Evolutionary conservation across 495 filamentous ascomycete genomes (phyloP), one percentile per base, ranked within the genome.

Genomic region (Aspergillus nidulans): DNA sequence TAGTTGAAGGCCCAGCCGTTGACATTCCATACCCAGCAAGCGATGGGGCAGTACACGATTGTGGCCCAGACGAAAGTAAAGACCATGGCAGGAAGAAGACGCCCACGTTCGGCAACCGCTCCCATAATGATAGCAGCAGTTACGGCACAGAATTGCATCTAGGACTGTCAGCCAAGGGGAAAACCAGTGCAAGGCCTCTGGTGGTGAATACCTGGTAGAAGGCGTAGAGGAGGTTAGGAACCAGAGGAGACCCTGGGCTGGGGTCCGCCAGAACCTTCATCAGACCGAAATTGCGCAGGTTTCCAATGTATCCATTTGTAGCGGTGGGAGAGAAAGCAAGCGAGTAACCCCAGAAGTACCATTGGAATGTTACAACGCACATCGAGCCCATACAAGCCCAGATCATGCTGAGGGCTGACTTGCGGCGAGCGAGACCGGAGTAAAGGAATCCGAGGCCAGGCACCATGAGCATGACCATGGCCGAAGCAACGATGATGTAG

Each of bases 41-140:
- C 89, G 53, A 98, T 72, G 0, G 94, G 94, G 72, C 94, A 97
- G 81, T 98, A 98, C 47, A 97, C 94, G 52, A 97, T 79, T 0
- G 95, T 97, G 1, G 90, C 91, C 95, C 95, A 98, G 78, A 89
- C 82, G 77, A 96, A 97, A 55, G 82, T 78, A 75, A 97, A 98
- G 48, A 97, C 87, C 86, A 97, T 88, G 60, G 89, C 85, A n/a
- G 95, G 94, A 38, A 97, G 78, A 42, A 98, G 80, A 52, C 95
- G 91, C 58, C 95, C 94, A 53, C 95, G 89, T 67, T 97, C 95
- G 28, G 94, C 92, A 40, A 95, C 86, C 34, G 90, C 88, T 39
- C 94, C 94, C 72, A 95, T 87, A 26, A 94, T 83, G 66, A 98
- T 96, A 42, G 91, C 94, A 41, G 86, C 92, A 16, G 95, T 97